Percentiles rank a stretch among this genome's conserved stretches.
Evolutionary conservation across 129 eudicot genomes (phyloP).

Genomic region (Artemisia argyi): DNA sequence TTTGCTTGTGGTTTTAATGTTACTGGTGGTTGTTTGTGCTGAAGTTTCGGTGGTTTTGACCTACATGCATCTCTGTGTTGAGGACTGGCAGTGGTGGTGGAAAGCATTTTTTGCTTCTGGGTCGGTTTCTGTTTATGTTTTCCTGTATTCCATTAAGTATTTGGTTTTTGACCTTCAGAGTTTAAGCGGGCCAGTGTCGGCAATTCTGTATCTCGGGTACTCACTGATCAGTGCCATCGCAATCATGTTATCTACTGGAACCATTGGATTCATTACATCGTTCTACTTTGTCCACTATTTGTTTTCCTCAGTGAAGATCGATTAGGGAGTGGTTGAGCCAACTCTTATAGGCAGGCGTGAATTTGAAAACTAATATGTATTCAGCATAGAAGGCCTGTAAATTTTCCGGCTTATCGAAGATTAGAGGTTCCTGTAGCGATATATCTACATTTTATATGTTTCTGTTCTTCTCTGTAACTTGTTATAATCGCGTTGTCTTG

Average conservation of each 20-base stretch:
- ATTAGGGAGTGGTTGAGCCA: conserved; percentile 12
- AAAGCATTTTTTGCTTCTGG: conserved; percentile 73
- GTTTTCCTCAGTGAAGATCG: conserved; percentile 36
- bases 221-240: conserved; percentile 35
- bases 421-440: conserved; percentile 22
- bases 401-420: conserved; percentile 24
- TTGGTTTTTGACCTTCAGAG: conserved; percentile 64
- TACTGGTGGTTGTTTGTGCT: conserved; percentile 49
- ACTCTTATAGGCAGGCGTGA: conserved; percentile 10
- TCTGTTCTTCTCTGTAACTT: conserved; percentile 11
- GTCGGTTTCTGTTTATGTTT: conserved; percentile 59
- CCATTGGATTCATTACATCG: conserved; percentile 35
- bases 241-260: conserved; percentile 35
- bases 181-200: conserved; percentile 65
- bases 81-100: conserved; percentile 92
- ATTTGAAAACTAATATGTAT: conserved; percentile 7
- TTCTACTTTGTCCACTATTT: conserved; percentile 39
- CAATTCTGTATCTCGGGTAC: conserved; percentile 59
- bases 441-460: conserved; percentile 15
- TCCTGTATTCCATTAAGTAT: conserved; percentile 66
- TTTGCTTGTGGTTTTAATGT: conserved; percentile 37
- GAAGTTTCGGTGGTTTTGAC: conserved; percentile 45
- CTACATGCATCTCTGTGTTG: conserved; percentile 51
- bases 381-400: conserved; percentile 26
- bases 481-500: conserved; percentile 20